Conservation (phyloP, 1,284 basidiomycete species). For the Irpex sp. region DNA sequence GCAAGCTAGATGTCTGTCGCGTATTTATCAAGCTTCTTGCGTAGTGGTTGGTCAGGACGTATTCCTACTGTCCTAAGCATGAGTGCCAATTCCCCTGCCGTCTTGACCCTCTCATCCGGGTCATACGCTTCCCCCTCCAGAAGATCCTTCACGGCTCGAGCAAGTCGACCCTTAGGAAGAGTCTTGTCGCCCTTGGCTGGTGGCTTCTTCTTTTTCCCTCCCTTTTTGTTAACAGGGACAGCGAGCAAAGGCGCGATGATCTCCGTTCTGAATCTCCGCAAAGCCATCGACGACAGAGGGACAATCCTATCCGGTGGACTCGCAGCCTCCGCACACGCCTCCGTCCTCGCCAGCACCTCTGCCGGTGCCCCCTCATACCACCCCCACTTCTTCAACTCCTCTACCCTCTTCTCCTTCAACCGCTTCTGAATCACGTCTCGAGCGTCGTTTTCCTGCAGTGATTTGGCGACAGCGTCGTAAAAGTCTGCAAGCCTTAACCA, state of each 20-base stretch:
- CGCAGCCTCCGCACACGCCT: slow-evolving; percentile 69
- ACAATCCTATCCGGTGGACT: slow-evolving; percentile 63
- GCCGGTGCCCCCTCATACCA: slow-evolving; percentile 48
- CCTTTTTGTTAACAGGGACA: slow-evolving; percentile 58
- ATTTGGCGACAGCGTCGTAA: slow-evolving; percentile 57
- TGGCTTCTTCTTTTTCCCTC: slow-evolving; percentile 41
- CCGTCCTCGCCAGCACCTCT: slow-evolving; percentile 49
- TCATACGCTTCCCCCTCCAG: slow-evolving; percentile 49
- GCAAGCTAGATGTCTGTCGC: not conserved
- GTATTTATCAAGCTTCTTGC: slow-evolving; percentile 50
- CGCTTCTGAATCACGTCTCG: slow-evolving; percentile 54
- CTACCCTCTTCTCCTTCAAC: slow-evolving; percentile 51
- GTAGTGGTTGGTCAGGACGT: slow-evolving; percentile 56
- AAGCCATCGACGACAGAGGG: slow-evolving; percentile 56
- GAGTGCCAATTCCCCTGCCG: slow-evolving; percentile 48
- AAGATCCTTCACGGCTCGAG: slow-evolving; percentile 60
- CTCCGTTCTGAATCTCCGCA: slow-evolving; percentile 67
- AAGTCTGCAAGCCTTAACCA: slow-evolving; percentile 69
- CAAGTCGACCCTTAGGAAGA: slow-evolving; percentile 60
- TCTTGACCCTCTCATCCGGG: slow-evolving; percentile 40
- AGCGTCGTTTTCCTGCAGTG: slow-evolving; percentile 46
- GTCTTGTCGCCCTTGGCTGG: slow-evolving; percentile 28
- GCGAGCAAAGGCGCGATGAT: slow-evolving; percentile 64
- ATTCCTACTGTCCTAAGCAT: slow-evolving; percentile 53
- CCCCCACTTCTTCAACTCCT: slow-evolving; percentile 70